Evolutionary conservation across 495 filamentous ascomycete genomes (phyloP).

Genomic region (Halenospora varia): DNA sequence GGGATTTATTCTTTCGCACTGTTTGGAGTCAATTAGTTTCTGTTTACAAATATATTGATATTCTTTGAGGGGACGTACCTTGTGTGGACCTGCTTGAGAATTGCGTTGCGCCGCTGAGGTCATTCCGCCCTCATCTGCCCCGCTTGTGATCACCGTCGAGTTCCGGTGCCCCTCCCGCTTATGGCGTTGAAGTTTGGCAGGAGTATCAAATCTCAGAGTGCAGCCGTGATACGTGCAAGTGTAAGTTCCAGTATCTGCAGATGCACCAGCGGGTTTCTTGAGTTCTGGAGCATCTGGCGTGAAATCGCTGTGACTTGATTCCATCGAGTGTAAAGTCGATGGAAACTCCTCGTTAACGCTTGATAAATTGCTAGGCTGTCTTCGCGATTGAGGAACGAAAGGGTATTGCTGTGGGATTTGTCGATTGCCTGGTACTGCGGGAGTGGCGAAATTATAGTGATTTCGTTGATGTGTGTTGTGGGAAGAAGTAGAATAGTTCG

Average conservation of each 20-base stretch:
- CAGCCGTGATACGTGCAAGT: constrained; percentile 94
- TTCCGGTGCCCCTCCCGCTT: constrained; percentile 91
- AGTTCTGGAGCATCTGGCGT: constrained; percentile 24
- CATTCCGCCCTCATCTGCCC: constrained; percentile 33
- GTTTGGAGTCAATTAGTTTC: neutral
- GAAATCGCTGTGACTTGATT: constrained; percentile 57
- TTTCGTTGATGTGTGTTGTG: constrained; percentile 21
- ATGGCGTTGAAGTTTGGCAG: constrained; percentile 85
- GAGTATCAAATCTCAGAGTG: constrained; percentile 80
- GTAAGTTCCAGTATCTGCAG: constrained; percentile 82
- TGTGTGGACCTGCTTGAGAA: constrained; percentile 84
- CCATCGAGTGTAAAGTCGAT: constrained; percentile 57
- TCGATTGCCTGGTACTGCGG: constrained; percentile 31
- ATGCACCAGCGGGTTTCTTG: constrained; percentile 55
- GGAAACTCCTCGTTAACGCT: constrained; percentile 51
- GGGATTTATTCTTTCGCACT: constrained; percentile 86
- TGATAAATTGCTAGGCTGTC: constrained; percentile 22
- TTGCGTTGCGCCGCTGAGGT: constrained; percentile 58
- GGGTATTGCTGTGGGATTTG: constrained; percentile 57
- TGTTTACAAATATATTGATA: neutral
- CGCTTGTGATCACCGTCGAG: constrained; percentile 28
- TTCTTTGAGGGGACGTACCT: constrained; percentile 23
- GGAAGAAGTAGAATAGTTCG: constrained; percentile 32
- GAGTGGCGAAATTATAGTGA: constrained; percentile 37
- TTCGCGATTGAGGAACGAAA: constrained; percentile 36